phyloP scores from a whole-genome alignment of 2,329 filamentous ascomycete genomes.

The Monosporascus sp. region DNA sequence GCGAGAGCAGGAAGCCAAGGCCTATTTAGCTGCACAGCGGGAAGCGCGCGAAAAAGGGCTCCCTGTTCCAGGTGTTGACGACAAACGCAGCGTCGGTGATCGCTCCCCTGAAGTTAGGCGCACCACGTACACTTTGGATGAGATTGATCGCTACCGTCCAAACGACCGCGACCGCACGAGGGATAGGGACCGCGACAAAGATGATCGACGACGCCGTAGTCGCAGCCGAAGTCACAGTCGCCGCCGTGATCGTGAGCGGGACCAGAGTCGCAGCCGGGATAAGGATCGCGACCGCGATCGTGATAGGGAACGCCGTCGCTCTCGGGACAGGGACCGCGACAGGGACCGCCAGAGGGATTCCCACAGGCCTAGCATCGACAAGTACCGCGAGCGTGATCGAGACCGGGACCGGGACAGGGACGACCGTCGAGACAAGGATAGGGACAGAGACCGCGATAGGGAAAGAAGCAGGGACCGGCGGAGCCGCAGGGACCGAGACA shows the following conservation, averaged over 20 bases:
- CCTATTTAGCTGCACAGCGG: slow-evolving; percentile 57
- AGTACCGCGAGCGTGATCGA: slow-evolving; percentile 20
- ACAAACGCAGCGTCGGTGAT: slow-evolving; percentile 41
- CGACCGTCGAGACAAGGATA: slow-evolving; percentile 15
- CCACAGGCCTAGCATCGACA: slow-evolving; percentile 2
- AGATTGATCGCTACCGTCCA: slow-evolving; percentile 13
- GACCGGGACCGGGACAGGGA: slow-evolving; percentile 28
- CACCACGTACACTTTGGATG: slow-evolving; percentile 8
- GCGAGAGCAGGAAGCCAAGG: slow-evolving; percentile 59
- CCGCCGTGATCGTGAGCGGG: slow-evolving; percentile 26
- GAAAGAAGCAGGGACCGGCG: slow-evolving; percentile 29
- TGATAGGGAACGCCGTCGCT: slow-evolving; percentile 25
- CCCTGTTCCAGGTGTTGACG: slow-evolving; percentile 53
- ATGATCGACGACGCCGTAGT: slow-evolving; percentile 18
- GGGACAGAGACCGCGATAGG: slow-evolving; percentile 21
- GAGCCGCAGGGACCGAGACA: slow-evolving; percentile 23
- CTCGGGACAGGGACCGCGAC: slow-evolving; percentile 37
- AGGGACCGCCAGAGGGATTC: slow-evolving; percentile 25
- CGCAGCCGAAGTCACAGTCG: slow-evolving; percentile 28
- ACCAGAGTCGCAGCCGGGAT: slow-evolving; percentile 28
- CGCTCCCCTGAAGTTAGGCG: slow-evolving; percentile 38
- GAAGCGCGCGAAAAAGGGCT: slow-evolving; percentile 56
- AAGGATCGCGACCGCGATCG: slow-evolving; percentile 27
- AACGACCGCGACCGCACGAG: slow-evolving; percentile 12
- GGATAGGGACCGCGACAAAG: slow-evolving; percentile 22